Percentiles rank a stretch among this genome's conserved stretches.
These are phyloP conservation scores for Durotheca rogersii DNA, from an alignment of 495 filamentous ascomycete species.

Conservation along the genomic window DNA sequence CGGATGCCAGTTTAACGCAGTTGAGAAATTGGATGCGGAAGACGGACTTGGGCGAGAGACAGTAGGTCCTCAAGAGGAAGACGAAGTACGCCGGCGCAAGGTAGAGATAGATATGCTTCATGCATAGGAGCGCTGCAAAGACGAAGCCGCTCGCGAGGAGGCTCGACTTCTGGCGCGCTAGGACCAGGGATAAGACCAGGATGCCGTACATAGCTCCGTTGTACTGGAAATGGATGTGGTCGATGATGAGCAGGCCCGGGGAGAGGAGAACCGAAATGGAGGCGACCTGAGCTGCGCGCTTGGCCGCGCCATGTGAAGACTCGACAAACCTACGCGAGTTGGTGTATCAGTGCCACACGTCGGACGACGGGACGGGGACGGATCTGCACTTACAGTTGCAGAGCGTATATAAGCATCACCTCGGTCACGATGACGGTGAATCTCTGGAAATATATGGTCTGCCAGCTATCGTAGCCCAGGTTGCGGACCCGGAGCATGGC, in stretches of 20 bases:
- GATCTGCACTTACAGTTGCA: constrained; percentile 65
- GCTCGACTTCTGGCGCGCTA: constrained; percentile 74
- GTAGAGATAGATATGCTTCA: constrained; percentile 99
- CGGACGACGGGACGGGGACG: background rate
- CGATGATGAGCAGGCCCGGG: constrained; percentile 92
- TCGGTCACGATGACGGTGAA: constrained; percentile 85
- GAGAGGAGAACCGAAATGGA: constrained; percentile 89
- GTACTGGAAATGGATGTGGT: constrained; percentile 99
- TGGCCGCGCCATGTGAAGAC: constrained; percentile 60
- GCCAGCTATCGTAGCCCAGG: constrained; percentile 81
- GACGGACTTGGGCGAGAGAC: constrained; percentile 74
- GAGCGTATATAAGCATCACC: constrained; percentile 77
- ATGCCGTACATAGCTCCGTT: constrained; percentile 96
- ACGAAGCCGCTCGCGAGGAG: constrained; percentile 74
- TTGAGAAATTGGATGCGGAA: constrained; percentile 77
- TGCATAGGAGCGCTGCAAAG: constrained; percentile 82
- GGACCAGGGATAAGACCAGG: constrained; percentile 77
- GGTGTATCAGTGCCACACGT: constrained; percentile 14
- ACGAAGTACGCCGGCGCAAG: constrained; percentile 96
- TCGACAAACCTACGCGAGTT: constrained; percentile 62
- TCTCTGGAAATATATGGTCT: constrained; percentile 91
- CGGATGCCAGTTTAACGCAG: constrained; percentile 73
- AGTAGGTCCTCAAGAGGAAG: constrained; percentile 78
- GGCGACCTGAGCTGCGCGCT: constrained; percentile 79
- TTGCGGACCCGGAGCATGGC: constrained; percentile 80